Base-by-base conservation (phyloP, 768 basidiomycete genomes). In the Dacryopinax primogenitus region DNA sequence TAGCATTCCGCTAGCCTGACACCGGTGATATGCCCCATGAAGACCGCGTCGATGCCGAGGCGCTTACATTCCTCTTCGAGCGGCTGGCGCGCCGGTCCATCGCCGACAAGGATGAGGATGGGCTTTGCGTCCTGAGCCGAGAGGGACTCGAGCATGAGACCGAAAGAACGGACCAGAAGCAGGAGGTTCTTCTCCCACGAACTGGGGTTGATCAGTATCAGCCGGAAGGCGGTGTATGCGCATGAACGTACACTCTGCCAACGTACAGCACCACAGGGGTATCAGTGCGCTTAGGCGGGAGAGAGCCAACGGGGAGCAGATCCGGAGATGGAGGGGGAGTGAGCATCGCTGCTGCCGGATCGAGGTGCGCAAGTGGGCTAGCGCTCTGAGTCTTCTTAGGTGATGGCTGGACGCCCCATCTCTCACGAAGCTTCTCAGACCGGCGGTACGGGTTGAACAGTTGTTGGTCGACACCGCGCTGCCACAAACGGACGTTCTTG, bases 171-270 rank as follows among this genome's bases (percentile, higher is more conserved):
- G n/a, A 78, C 71, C 12, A 79, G 70, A 1, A 79, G 72, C 15
- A 74, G 72, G 1, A 79, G 73, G 69, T 79, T 79, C 70, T 79
- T 79, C 70, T 79, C 78, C 75, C 75, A 77, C 12, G 73, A 76
- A 21, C 74, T 74, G 37, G 16, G 34, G 32, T 6, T 4, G 2
- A 11, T 58, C 23, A 9, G 44, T 15, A 64, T 32, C 30, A 18
- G 16, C 44, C 32, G 34, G 36, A 62, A 34, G 35, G 13, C n/a
- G n/a, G n/a, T n/a, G n/a, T 1, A 13, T 3, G 32, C 32, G 30
- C 18, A 58, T 58, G 26, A 7, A 70, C 72, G 69, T 62, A 72
- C 73, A 79, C 71, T 44, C 77, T 66, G 2, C 77, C 76, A 23
- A 76, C 75, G 68, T 75, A 77, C 4, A 77, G 73, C 3, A 76